Base-by-base conservation (phyloP, 306 rosid species). In the Vicia villosa region DNA sequence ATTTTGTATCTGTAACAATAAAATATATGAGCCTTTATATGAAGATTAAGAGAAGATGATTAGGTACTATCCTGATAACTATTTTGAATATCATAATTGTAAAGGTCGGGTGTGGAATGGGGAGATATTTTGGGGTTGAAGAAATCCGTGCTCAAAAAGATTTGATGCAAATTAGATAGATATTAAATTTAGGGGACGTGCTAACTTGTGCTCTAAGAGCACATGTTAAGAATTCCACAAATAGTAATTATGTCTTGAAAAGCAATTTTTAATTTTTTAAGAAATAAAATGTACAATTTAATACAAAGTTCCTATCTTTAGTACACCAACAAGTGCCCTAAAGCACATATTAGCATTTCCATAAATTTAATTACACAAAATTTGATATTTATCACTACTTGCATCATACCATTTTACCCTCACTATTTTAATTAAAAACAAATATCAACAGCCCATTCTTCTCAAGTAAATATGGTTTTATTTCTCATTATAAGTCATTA, bases 1-100 rank as follows among this genome's bases (percentile, higher is more conserved):
- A 72, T 91, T 88, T 15, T 70, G 81, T 58, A 94, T 56, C 99
- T 94, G 96, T 64, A 70, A 71, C 78, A 63, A 73, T 17, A 70
- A 77, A 22, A 77, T 6, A 55, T 22, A 19, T 26, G 38, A 81
- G 64, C 56, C 41, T 60, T 57, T 80, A 46, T 51, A 58, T 22
- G 76, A 55, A 36, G 61, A 85, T 77, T 8, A 26, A 57, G 58
- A 14, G 52, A 45, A 45, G 73, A 74, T 20, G 49, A 62, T 41
- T 6, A 72, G 52, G 54, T 61, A 60, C 41, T 20, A 21, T 38
- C 32, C 49, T 45, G 42, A 28, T 36, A 22, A 38, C 74, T 69
- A 40, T 36, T 50, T 56, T 57, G 54, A 63, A 32, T 32, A 75
- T 62, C 19, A 40, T 72, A 52, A 37, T 52, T 46, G 13, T 30